Conservation (phyloP, 2,329 filamentous ascomycete species). For the Fusarium dimerum region DNA sequence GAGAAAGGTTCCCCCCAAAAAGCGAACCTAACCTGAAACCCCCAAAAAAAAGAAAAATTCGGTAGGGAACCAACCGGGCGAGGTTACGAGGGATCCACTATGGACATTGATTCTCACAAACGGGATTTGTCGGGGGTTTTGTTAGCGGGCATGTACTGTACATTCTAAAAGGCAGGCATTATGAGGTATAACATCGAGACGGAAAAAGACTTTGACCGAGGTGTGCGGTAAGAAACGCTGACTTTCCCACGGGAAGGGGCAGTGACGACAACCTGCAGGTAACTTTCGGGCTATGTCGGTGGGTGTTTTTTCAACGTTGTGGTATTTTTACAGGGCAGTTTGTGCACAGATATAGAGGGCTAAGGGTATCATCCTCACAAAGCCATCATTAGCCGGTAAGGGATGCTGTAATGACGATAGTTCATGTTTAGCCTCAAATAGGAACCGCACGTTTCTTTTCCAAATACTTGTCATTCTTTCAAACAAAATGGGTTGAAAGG, state of each 20-base stretch:
- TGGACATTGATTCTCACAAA: slow-evolving; percentile 13
- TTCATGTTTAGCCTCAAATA: neutral
- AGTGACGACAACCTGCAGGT: slow-evolving; percentile 21
- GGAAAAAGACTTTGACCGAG: slow-evolving; percentile 27
- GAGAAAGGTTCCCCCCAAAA: neutral
- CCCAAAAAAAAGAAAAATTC: neutral
- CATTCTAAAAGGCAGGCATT: no score
- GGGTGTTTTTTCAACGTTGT: neutral
- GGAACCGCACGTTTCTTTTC: neutral
- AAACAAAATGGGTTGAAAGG: neutral
- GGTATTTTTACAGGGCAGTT: neutral
- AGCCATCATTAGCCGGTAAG: neutral
- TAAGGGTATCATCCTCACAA: neutral
- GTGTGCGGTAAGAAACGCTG: slow-evolving; percentile 3
- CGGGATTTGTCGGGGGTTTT: slow-evolving; percentile 30
- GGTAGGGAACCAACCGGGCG: neutral
- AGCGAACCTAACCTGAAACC: neutral
- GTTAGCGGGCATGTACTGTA: no score
- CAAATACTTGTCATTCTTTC: neutral
- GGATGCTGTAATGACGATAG: neutral
- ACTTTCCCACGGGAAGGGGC: neutral
- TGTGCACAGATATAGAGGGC: neutral
- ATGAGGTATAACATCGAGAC: slow-evolving; percentile 2
- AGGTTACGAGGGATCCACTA: slow-evolving; percentile 12
- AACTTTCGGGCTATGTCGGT: neutral